Conservation (phyloP, 805 yeast genomes). For the Myxozyma lipomycoides region DNA sequence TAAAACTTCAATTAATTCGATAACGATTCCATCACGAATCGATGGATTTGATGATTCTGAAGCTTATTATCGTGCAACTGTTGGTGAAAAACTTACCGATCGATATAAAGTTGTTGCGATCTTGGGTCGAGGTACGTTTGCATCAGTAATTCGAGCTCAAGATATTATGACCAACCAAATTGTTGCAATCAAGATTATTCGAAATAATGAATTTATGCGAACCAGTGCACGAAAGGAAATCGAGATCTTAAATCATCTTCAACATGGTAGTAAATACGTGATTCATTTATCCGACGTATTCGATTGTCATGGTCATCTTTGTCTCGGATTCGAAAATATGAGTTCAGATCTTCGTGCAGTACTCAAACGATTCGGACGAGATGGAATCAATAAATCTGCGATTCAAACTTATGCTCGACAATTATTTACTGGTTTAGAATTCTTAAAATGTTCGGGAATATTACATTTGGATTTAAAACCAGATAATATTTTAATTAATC, state of each 20-base stretch:
- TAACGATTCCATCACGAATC: not conserved
- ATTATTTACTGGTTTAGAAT: constrained; percentile 62
- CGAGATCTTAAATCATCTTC: constrained; percentile 62
- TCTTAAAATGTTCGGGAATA: constrained; percentile 63
- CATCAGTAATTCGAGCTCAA: constrained; percentile 36
- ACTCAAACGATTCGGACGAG: constrained; percentile 75
- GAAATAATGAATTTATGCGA: constrained; percentile 61
- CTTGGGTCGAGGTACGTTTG: constrained; percentile 38
- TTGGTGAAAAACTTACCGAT: constrained; percentile 36
- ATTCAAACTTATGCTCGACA: constrained; percentile 69
- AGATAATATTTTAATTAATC: constrained; percentile 73
- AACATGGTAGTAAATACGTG: constrained; percentile 60
- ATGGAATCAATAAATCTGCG: constrained; percentile 68
- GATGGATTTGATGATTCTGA: constrained; percentile 34
- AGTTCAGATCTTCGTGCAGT: constrained; percentile 73
- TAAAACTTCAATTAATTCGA: not conserved
- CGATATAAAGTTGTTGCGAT: constrained; percentile 33
- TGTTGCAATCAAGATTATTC: constrained; percentile 57
- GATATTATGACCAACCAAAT: constrained; percentile 26
- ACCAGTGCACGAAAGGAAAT: constrained; percentile 76
- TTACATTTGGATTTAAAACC: constrained; percentile 92
- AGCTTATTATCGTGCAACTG: constrained; percentile 36
- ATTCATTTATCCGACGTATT: constrained; percentile 69
- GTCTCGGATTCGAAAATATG: constrained; percentile 78
- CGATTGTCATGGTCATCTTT: constrained; percentile 77